A percentile compares a stretch with the other conserved stretches of the same genome.
These are phyloP conservation scores for Steccherinum ochraceum DNA, from an alignment of 768 basidiomycete genomes.

Conservation along the genomic window DNA sequence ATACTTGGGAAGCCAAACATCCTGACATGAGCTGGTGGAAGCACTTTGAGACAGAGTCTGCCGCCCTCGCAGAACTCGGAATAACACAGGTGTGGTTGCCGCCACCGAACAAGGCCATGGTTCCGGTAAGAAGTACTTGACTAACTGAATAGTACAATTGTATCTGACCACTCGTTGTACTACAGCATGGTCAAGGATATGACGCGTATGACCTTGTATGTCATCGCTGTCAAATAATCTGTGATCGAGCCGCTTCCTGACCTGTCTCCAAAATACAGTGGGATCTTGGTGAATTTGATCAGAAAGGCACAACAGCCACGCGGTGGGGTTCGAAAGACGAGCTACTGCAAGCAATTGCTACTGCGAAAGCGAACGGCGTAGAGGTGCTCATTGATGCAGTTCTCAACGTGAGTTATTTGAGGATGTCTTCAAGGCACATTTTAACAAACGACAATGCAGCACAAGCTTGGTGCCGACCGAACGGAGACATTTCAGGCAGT, in stretches of 20 bases:
- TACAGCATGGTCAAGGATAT: slow-evolving; percentile 68
- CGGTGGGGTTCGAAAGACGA: slow-evolving; percentile 88
- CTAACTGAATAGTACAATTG: slow-evolving; percentile 1
- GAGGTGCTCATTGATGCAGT: slow-evolving; percentile 84
- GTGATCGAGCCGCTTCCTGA: too few species aligned
- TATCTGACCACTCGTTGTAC: neutral
- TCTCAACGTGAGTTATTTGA: slow-evolving; percentile 55
- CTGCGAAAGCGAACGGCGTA: slow-evolving; percentile 64
- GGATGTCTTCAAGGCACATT: neutral
- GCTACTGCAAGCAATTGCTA: slow-evolving; percentile 58
- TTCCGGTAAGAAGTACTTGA: slow-evolving; percentile 35
- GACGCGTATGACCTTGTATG: slow-evolving; percentile 81
- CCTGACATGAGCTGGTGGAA: slow-evolving; percentile 72
- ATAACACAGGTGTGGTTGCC: slow-evolving; percentile 82
- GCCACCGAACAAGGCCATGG: slow-evolving; percentile 75
- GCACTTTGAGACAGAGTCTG: slow-evolving; percentile 61
- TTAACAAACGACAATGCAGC: slow-evolving; percentile 36
- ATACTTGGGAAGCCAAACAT: slow-evolving; percentile 69
- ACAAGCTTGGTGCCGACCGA: slow-evolving; percentile 82
- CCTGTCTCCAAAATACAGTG: slow-evolving; percentile 42
- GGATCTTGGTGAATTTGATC: slow-evolving; percentile 83
- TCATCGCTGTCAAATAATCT: slow-evolving; percentile 1
- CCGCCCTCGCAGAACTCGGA: slow-evolving; percentile 57
- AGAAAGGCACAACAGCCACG: slow-evolving; percentile 64
- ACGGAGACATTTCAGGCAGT: slow-evolving; percentile 63